Evolutionary conservation across 1,284 basidiomycete genomes (phyloP).

Genomic region (Tranzscheliella williamsii): DNA sequence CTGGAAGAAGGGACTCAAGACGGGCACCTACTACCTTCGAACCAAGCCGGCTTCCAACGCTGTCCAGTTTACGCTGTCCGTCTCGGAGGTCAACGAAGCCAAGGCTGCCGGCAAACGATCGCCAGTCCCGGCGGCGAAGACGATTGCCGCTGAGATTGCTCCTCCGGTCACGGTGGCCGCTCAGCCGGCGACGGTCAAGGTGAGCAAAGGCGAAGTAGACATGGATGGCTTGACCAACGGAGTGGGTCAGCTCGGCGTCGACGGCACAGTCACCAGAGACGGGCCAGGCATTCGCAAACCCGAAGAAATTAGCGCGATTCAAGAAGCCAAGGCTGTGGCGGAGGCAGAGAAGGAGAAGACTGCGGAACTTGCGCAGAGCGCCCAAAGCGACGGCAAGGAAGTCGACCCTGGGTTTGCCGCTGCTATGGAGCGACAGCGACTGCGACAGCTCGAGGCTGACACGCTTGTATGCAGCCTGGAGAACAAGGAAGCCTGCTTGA

Average conservation of each 20-base stretch:
- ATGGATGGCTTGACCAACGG: slow-evolving; percentile 23
- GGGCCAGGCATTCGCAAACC: slow-evolving; percentile 39
- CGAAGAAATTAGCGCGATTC: slow-evolving; percentile 37
- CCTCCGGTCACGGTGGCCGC: slow-evolving; percentile 3
- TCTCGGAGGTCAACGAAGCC: slow-evolving; percentile 73
- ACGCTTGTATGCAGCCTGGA: slow-evolving; percentile 80
- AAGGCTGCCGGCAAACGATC: slow-evolving; percentile 63
- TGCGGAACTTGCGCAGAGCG: slow-evolving; percentile 6
- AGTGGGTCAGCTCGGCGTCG: slow-evolving; percentile 52
- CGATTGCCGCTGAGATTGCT: slow-evolving; percentile 3
- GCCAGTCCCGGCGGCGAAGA: slow-evolving; percentile 6
- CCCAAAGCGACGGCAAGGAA: slow-evolving; percentile 44
- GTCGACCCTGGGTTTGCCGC: slow-evolving; percentile 79
- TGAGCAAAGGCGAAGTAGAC: not conserved
- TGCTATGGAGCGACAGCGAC: slow-evolving; percentile 73
- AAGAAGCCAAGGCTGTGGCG: slow-evolving; percentile 64
- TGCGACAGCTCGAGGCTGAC: slow-evolving; percentile 78
- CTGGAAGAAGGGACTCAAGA: slow-evolving; percentile 99
- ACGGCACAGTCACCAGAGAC: slow-evolving; percentile 54
- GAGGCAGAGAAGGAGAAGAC: slow-evolving; percentile 64
- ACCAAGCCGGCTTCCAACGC: slow-evolving; percentile 92
- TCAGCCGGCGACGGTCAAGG: slow-evolving; percentile 9
- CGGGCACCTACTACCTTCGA: slow-evolving; percentile 80
- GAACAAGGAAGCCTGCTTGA: slow-evolving; percentile 69
- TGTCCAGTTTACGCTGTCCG: slow-evolving; percentile 95